These are phyloP conservation scores for Aegilops umbellulata DNA, from an alignment of 176 grass and related monocot species.

Conservation along the genomic window DNA sequence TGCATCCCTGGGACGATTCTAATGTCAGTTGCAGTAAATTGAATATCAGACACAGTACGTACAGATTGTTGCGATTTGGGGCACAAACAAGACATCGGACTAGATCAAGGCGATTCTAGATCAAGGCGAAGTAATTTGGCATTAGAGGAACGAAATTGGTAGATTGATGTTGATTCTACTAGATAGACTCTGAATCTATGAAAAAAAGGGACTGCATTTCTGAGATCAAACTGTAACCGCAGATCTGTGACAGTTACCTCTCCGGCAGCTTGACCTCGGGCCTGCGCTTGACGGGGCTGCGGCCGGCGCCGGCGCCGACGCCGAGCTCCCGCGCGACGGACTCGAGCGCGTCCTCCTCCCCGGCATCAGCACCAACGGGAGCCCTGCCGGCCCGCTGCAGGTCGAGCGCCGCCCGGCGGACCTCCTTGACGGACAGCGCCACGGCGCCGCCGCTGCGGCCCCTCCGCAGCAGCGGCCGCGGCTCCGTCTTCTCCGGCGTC, in stretches of 20 bases:
- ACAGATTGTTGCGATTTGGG: not conserved
- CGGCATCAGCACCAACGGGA: not conserved
- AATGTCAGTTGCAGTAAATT: not conserved
- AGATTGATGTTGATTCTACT: not conserved
- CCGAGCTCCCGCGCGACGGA: conserved; percentile 46
- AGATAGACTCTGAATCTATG: not conserved
- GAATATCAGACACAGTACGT: not conserved
- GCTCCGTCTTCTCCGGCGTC: conserved; percentile 53
- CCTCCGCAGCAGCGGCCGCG: conserved; percentile 22
- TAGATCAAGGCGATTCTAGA: not conserved
- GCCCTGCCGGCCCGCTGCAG: conserved; percentile 22
- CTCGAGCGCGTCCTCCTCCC: conserved; percentile 37
- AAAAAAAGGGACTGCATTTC: not conserved
- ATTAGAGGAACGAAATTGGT: too few species aligned
- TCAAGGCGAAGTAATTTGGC: too few species aligned
- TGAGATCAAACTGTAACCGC: not conserved
- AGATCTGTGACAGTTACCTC: conserved; percentile 44
- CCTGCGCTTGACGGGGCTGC: conserved; percentile 33
- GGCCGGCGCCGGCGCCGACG: not conserved
- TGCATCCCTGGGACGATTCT: not conserved
- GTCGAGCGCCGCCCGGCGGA: conserved; percentile 47
- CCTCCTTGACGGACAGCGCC: conserved; percentile 63
- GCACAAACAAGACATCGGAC: not conserved
- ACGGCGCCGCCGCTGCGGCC: conserved; percentile 29
- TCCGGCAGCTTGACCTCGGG: conserved; percentile 54